Base-by-base conservation (phyloP, 2,329 filamentous ascomycete genomes). In the Colletotrichum aenigma region DNA sequence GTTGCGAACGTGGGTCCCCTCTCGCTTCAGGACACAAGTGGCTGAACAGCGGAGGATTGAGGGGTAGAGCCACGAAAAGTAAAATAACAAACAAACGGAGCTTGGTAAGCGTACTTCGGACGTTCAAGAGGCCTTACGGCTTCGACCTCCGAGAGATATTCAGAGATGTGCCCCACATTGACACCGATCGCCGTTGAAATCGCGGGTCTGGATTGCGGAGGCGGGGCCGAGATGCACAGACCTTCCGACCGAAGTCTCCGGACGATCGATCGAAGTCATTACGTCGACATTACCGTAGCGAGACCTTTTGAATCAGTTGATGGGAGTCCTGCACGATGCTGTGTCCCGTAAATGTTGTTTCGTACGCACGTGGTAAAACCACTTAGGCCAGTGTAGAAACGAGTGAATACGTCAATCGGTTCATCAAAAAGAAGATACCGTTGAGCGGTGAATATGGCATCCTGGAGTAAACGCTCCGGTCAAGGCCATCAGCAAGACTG, bases 181-280 rank as follows among this genome's bases (percentile, higher is more conserved):
- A 69, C 30, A 7, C 38, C 62, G 30, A 16, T 18, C 16, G 18
- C 55, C 16, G 32, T n/a, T 32, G 16, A 0, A 32, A 3, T 26
- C 13, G 67, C 10, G 18, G 13, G 28, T 8, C 8, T 48, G 8
- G 26, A 4, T 15, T 13, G 8, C 67, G 28, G 67, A 32, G n/a
- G 16, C 36, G 67, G 67, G 55, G 56, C 55, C 55, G 70, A 48
- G 24, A 58, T 52, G 70, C 73, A 68, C 62, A 73, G 73, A 62
- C 64, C 70, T 32, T 13, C 58, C 15, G 21, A 32, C 62, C 43
- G 21, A 62, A 16, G 18, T 30, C 24, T 43, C 55, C 56, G 69
- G 21, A n/a, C 30, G 30, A 48, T 71, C 55, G 62, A 56, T 71
- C 36, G 56, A n/a, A 24, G 15, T 56, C 55, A 75, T 64, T 66